phyloP scores from a whole-genome alignment of 2,329 filamentous ascomycete genomes.

The Delphinella strobiligena region DNA sequence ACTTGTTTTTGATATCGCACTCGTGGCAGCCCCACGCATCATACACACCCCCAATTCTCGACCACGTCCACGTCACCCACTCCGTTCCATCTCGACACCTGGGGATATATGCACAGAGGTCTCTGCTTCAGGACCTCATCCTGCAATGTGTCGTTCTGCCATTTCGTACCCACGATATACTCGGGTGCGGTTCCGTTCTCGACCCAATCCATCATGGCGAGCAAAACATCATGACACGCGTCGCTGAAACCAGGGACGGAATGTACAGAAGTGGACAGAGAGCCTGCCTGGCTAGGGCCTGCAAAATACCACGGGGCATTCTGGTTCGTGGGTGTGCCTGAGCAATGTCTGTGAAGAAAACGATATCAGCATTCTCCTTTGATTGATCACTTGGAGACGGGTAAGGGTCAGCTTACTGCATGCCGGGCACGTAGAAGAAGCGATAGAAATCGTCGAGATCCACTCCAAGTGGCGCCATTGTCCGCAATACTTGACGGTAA shows the following conservation, averaged over 20 bases:
- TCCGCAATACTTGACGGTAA: conserved; percentile 33
- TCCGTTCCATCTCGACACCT: conserved; percentile 18
- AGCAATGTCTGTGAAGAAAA: conserved; percentile 23
- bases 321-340: conserved; percentile 20
- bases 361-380: background rate
- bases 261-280: conserved; percentile 12
- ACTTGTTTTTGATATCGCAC: too few relatives aligned
- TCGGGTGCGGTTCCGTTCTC: conserved; percentile 26
- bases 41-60: conserved; percentile 18
- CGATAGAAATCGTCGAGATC: conserved; percentile 29
- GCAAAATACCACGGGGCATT: conserved; percentile 36
- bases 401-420: conserved; percentile 15
- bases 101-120: conserved; percentile 23
- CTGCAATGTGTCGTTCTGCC: conserved; percentile 18
- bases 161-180: conserved; percentile 24
- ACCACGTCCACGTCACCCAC: conserved; percentile 17
- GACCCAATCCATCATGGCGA: conserved; percentile 27
- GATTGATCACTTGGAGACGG: too few relatives aligned
- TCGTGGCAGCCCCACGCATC: too few relatives aligned
- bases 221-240: conserved; percentile 22
- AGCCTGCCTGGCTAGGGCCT: conserved; percentile 22
- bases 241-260: conserved; percentile 22
- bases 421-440: conserved; percentile 33
- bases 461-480: conserved; percentile 22
- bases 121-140: conserved; percentile 23